Base-by-base conservation (phyloP, 1,139 yeast genomes). In the Cylindricascospora bacillispora region DNA sequence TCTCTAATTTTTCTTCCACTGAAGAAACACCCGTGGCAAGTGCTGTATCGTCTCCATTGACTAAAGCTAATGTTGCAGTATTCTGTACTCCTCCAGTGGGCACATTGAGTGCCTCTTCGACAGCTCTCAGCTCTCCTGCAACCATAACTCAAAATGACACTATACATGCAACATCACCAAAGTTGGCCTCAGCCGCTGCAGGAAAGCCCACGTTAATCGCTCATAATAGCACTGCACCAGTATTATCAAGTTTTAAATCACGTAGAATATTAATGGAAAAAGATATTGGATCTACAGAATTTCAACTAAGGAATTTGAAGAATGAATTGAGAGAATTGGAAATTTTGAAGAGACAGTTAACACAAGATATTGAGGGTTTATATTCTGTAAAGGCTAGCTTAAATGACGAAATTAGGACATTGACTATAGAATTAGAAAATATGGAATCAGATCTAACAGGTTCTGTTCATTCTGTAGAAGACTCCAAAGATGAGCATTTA, bases 311-410 rank as follows among this genome's bases (percentile, higher is more conserved):
- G 26, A 47, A 51, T 12, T 33, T 58, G 31, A 49, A 51, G 26
- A 36, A 45, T 23, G 63, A 59, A 33, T 40, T 59, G 4, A 40
- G 47, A 21, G 56, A 49, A 28, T 35, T 59, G 35, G 57, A 49
- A 20, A 30, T 39, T 3, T 41, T 43, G 13, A 48, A 44, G 27
- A 26, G 35, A 14, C 46, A 45, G 24, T 22, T 51, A 22, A 29
- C 33, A 5, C 26, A 32, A 12, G 55, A 51, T 15, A 37, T 51
- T 11, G 51, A 49, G 25, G 37, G 30, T 13, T 26, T 53, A 30
- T 44, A 34, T 16, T 22, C 32, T 3, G 40, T 45, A 4, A 62
- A 59, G 31, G 54, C 54, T 3, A 31, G 40, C 1, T 33, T 63
- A 15, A 23, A 43, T 19, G 41, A 44, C 18, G 66, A 62, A 21